phyloP scores from a whole-genome alignment of 1,284 basidiomycete genomes.

The Leccinum cinnamomeum region DNA sequence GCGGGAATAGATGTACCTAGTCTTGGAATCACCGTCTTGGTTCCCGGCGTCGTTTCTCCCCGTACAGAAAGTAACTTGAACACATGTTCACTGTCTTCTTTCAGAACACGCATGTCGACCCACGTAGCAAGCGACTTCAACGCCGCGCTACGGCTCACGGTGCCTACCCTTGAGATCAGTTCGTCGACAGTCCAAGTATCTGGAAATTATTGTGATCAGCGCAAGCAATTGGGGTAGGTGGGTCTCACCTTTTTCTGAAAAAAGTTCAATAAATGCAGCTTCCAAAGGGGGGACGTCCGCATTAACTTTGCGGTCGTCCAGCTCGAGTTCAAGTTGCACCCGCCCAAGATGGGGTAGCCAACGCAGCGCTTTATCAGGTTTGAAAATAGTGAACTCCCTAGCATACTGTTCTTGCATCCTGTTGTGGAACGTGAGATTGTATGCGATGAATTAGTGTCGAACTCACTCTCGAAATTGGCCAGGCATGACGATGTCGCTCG shows the following conservation, averaged over 20 bases:
- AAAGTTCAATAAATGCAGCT: constrained; percentile 86
- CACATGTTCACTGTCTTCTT: constrained; percentile 56
- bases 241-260: constrained; percentile 63
- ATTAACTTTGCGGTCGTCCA: constrained; percentile 77
- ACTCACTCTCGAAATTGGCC: constrained; percentile 78
- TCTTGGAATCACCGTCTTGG: constrained; percentile 28
- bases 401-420: constrained; percentile 79
- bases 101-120: constrained; percentile 80
- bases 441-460: not conserved
- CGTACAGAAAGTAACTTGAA: constrained; percentile 66
- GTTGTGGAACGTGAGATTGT: constrained; percentile 10
- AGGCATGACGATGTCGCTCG: constrained; percentile 74
- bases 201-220: constrained; percentile 30
- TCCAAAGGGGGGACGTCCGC: constrained; percentile 83
- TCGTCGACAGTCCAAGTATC: constrained; percentile 71
- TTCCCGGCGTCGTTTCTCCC: constrained; percentile 40
- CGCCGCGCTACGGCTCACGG: constrained; percentile 61
- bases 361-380: constrained; percentile 85
- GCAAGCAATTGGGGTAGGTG: not conserved
- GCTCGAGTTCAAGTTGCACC: constrained; percentile 73
- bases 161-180: constrained; percentile 59
- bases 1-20: constrained; percentile 33
- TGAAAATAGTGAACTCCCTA: constrained; percentile 74
- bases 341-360: constrained; percentile 89
- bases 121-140: constrained; percentile 80